Base-by-base conservation (phyloP, 495 filamentous ascomycete species). In the Delitschia confertaspora region DNA sequence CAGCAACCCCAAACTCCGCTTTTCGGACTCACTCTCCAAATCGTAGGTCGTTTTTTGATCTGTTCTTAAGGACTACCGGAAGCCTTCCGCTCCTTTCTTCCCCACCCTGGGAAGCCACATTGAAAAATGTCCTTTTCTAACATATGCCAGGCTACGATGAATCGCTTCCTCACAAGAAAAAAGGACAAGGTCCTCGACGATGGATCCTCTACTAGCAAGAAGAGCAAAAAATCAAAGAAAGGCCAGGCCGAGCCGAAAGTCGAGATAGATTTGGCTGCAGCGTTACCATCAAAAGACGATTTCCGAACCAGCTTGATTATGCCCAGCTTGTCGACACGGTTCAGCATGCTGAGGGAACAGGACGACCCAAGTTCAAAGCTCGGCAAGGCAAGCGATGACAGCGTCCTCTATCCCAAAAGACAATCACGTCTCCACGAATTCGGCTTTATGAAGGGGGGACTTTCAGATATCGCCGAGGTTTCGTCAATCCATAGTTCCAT, bases 301-400 rank as follows among this genome's bases (percentile, higher is more conserved):
- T 96, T 99, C 54, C 81, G 91, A n/a, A 99, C 91, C 4, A 96
- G 93, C 67, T 63, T 96, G 33, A 64, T 99, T 18, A 94, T 99
- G 91, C 84, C 87, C 4, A 91, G 88, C 35, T 70, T 99, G 3
- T 94, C 89, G 0, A 85, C 91, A 13, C 76, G 91, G 2, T 99
- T 99, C 61, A 95, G 89, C 49, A 96, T 99, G 83, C 63, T 99
- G 13, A 68, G 85, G 54, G 88, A 94, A 60, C 88, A 94, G 59
- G 88, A 94, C 55, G 88, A 95, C 54, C 88, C 88, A 3, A 78
- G 68, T 35, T 86, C 85, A 0, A 82, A 82, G 59, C 70, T 95
- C 22, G 91, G 88, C 30, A 94, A 95, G 62, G 88, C 88, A 16
- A 93, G 83, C 59, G 88, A 95, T 49, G 88, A 95, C 56, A 93